These are phyloP conservation scores for Ophiognomonia clavigignenti-juglandacearum DNA, from an alignment of 2,329 filamentous ascomycete species.

Conservation along the genomic window DNA sequence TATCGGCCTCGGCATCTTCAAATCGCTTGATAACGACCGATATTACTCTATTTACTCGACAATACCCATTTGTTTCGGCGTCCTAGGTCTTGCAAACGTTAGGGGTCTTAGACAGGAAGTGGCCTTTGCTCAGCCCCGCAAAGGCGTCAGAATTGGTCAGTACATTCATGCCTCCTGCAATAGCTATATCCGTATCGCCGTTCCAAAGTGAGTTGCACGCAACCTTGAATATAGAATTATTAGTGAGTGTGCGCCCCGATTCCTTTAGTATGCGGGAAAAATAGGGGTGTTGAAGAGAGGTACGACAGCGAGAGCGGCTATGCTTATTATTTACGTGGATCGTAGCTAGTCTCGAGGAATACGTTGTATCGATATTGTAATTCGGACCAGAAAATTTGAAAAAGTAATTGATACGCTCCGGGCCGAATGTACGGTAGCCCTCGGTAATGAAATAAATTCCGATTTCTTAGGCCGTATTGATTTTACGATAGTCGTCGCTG, in stretches of 20 bases:
- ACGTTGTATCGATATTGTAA: slow-evolving; percentile 72
- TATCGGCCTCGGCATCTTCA: slow-evolving; percentile 70
- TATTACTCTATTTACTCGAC: slow-evolving; percentile 70
- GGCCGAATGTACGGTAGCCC: slow-evolving; percentile 35
- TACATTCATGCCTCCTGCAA: slow-evolving; percentile 73
- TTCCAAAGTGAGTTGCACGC: slow-evolving; percentile 69
- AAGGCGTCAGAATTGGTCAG: slow-evolving; percentile 80
- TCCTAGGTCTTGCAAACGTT: slow-evolving; percentile 78
- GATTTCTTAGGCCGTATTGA: slow-evolving; percentile 67
- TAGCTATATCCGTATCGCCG: slow-evolving; percentile 74
- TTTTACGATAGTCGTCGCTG: slow-evolving; percentile 72
- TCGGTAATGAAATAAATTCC: slow-evolving; percentile 51
- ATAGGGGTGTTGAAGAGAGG: too few species aligned
- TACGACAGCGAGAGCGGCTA: too few species aligned
- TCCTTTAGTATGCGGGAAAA: too few species aligned
- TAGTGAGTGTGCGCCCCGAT: too few species aligned
- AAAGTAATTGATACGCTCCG: slow-evolving; percentile 67
- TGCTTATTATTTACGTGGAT: too few species aligned
- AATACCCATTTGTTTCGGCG: slow-evolving; percentile 76
- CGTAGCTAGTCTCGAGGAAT: slow-evolving; percentile 73
- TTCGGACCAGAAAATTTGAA: slow-evolving; percentile 73
- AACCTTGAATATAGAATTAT: slow-evolving; percentile 67
- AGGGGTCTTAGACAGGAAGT: slow-evolving; percentile 73
- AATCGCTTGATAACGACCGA: slow-evolving; percentile 75
- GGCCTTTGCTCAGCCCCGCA: slow-evolving; percentile 67